A percentile compares a stretch with the other conserved stretches of the same genome.
Conservation (phyloP, 2,329 filamentous ascomycete genomes). For the Claviceps monticola region DNA sequence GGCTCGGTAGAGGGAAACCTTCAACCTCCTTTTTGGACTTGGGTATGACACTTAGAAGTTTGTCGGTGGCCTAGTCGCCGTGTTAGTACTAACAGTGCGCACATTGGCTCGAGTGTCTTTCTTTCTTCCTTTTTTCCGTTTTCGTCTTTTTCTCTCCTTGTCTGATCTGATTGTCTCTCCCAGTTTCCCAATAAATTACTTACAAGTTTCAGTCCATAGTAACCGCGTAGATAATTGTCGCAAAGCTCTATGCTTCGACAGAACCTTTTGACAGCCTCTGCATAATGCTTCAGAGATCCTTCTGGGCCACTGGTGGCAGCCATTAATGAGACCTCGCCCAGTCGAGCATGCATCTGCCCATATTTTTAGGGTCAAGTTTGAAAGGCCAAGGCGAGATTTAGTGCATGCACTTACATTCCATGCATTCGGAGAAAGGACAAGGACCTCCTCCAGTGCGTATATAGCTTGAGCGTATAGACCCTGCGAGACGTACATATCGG, state of each 20-base stretch:
- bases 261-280: conserved; percentile 71
- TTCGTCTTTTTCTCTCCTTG: background rate
- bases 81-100: conserved; percentile 1
- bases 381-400: conserved; percentile 1
- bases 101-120: background rate
- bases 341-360: conserved; percentile 64
- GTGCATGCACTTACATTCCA: conserved; percentile 63
- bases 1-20: conserved; percentile 39
- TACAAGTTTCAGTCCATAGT: conserved; percentile 79
- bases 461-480: conserved; percentile 72
- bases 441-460: conserved; percentile 78
- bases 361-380: conserved; percentile 8
- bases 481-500: conserved; percentile 71
- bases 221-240: conserved; percentile 81
- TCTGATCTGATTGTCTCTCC: background rate
- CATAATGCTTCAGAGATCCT: conserved; percentile 39
- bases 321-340: conserved; percentile 75
- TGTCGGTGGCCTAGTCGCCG: conserved; percentile 31
- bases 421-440: conserved; percentile 76
- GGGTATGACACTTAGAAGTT: conserved; percentile 29
- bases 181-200: conserved; percentile 12
- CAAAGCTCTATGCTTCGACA: conserved; percentile 87
- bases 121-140: background rate
- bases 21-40: conserved; percentile 35
- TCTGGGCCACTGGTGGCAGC: conserved; percentile 35